Evolutionary conservation across 768 basidiomycete genomes (phyloP).

Genomic region (Suillus occidentalis): DNA sequence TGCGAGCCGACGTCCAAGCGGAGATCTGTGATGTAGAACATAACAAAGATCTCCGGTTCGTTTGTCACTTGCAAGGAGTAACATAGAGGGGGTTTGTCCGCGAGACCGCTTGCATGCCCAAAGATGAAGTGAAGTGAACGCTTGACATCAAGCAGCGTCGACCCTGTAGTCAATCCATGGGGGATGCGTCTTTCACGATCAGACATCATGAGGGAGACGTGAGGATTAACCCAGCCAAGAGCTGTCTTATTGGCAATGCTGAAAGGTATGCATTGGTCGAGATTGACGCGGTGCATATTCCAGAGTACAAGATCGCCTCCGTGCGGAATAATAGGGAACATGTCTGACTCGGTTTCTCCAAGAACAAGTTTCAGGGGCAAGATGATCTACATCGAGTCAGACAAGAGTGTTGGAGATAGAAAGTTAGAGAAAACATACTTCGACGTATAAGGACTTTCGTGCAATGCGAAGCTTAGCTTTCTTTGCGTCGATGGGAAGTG

Average conservation of each 20-base stretch:
- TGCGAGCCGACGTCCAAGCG: constrained; percentile 49
- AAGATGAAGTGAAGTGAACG: constrained; percentile 32
- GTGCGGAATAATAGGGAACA: constrained; percentile 29
- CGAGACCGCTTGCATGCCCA: constrained; percentile 23
- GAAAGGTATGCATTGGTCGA: constrained; percentile 36
- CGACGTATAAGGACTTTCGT: constrained; percentile 53
- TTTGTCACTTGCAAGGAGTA: constrained; percentile 18
- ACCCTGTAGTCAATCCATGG: constrained; percentile 12
- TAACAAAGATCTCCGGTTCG: constrained; percentile 27
- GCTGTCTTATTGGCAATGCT: constrained; percentile 17
- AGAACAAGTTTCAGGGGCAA: constrained; percentile 17
- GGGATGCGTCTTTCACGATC: constrained; percentile 25
- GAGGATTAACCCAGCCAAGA: constrained; percentile 33
- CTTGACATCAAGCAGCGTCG: constrained; percentile 33
- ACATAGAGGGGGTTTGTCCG: constrained; percentile 17
- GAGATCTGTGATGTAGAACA: constrained; percentile 48
- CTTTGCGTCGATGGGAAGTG: constrained; percentile 42
- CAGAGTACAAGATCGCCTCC: constrained; percentile 21
- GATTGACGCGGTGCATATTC: constrained; percentile 42
- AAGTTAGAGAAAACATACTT: constrained; percentile 18
- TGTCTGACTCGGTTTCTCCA: constrained; percentile 17
- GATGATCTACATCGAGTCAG: constrained; percentile 19
- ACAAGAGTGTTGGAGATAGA: not conserved
- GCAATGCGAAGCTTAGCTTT: constrained; percentile 46
- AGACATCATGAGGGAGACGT: constrained; percentile 34